Evolutionary conservation across 2,329 filamentous ascomycete species (phyloP).

Genomic region (Pseudodiploospora longispora): DNA sequence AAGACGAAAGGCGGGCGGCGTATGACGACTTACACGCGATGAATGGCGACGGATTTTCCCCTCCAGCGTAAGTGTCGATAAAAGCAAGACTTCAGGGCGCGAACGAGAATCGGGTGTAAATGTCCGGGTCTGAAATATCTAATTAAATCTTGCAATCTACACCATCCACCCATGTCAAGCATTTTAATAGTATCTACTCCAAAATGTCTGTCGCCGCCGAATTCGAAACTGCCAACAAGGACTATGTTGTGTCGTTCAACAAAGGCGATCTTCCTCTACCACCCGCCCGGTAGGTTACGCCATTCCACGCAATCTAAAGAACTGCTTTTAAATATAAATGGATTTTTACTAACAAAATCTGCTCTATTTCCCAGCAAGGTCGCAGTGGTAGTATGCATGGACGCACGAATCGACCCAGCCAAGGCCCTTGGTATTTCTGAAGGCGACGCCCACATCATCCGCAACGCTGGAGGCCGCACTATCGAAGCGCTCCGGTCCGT

Average conservation of each 20-base stretch:
- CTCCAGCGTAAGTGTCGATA: too few species aligned
- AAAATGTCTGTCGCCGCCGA: slow-evolving; percentile 15
- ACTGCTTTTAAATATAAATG: too few species aligned
- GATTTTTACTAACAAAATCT: too few species aligned
- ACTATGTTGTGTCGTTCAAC: slow-evolving; percentile 58
- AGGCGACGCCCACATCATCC: slow-evolving; percentile 71
- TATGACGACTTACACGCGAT: background rate
- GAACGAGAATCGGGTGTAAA: too few species aligned
- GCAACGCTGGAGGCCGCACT: slow-evolving; percentile 62
- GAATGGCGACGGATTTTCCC: too few species aligned
- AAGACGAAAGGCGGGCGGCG: background rate
- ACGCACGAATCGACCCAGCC: slow-evolving; percentile 63
- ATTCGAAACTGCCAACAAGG: slow-evolving; percentile 30
- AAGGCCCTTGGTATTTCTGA: slow-evolving; percentile 61
- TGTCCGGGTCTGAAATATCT: background rate
- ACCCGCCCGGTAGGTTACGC: slow-evolving; percentile 39
- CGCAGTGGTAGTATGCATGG: slow-evolving; percentile 65
- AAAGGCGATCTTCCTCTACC: slow-evolving; percentile 59
- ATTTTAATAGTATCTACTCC: background rate
- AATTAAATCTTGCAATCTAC: background rate
- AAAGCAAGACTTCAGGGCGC: too few species aligned
- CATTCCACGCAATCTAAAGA: too few species aligned
- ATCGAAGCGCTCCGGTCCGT: slow-evolving; percentile 65
- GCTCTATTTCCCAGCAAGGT: slow-evolving; percentile 21
- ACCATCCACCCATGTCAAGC: too few species aligned